Percentiles rank a stretch among this genome's conserved stretches.
Evolutionary conservation across 345 rosid species (phyloP).

Genomic region (Sisymbrium irio): DNA sequence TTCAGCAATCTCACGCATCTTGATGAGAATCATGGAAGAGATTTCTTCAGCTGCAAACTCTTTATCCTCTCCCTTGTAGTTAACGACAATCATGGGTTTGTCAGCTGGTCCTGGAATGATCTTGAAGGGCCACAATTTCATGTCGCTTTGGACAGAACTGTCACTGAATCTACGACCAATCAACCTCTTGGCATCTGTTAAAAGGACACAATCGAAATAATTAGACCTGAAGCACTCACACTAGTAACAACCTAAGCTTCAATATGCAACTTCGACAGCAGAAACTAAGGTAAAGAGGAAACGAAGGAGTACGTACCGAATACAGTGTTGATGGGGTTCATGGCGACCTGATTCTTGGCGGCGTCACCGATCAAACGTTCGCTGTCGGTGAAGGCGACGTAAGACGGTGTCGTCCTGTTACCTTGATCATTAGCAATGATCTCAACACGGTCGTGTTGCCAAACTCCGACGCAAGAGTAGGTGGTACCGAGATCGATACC

Average conservation of each 20-base stretch:
- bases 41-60: slow-evolving; percentile 73
- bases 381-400: slow-evolving; percentile 52
- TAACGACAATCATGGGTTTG: slow-evolving; percentile 61
- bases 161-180: slow-evolving; percentile 68
- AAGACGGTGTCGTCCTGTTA: slow-evolving; percentile 52
- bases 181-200: slow-evolving; percentile 67
- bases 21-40: slow-evolving; percentile 71
- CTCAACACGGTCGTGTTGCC: slow-evolving; percentile 66
- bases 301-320: slow-evolving; percentile 39
- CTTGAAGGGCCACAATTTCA: slow-evolving; percentile 68
- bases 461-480: slow-evolving; percentile 58
- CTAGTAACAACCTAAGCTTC: background rate
- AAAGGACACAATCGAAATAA: background rate
- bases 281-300: background rate
- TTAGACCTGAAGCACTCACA: no score
- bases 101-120: slow-evolving; percentile 56
- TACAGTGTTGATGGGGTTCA: slow-evolving; percentile 60
- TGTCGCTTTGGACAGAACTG: slow-evolving; percentile 61
- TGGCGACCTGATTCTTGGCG: slow-evolving; percentile 64
- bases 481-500: slow-evolving; percentile 65
- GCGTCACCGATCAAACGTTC: slow-evolving; percentile 66
- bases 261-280: background rate
- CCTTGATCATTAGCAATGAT: slow-evolving; percentile 66
- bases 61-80: slow-evolving; percentile 62
- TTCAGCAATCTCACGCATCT: slow-evolving; percentile 83